Evolutionary conservation across 139 green algal genomes (phyloP), one percentile per base, ranked within the genome.

Genomic region (Yamagishiella unicocca): DNA sequence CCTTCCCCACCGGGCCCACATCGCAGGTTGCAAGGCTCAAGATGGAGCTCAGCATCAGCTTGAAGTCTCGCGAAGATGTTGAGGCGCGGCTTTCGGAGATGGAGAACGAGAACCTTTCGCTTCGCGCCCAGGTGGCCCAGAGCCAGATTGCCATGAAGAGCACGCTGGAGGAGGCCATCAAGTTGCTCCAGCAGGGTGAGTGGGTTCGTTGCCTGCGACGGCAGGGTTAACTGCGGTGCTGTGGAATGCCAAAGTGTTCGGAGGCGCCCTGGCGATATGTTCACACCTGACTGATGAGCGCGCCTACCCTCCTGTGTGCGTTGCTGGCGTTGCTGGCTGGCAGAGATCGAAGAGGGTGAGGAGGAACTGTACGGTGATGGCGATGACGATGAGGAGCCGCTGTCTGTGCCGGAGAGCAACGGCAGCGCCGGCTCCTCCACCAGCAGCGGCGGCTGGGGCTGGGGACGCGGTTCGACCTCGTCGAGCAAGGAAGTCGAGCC

Each of bases 91-190:
- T 87, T 45, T 67, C 46, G 33, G 82, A 80, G 33, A 55, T 80
- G 82, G 67, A 87, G 82, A 35, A 5, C 2, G 82, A 87, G 82
- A 87, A 87, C 82, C 67, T 80, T 24, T 40, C 50, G n/a, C 53
- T 87, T 33, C 67, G 82, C 29, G 82, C 67, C 35, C 82, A 86
- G 80, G 71, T 88, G 53, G 72, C 83, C 29, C 71, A 88, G 83
- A 83, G 71, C 72, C 83, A 88, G 70, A 66, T 88, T 1, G 72
- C 83, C 21, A 83, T 88, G 83, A 83, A 83, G 71, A 83, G 71
- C 54, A 88, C 83, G 4, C 72, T 88, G 83, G 83, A 88, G 83
- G 83, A 88, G 83, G 83, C 83, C 19, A 88, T 88, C 55, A 88
- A 88, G 72, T 54, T 88, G 71, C 71, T 88, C 38, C 55, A 77